Percentiles rank a stretch among this genome's conserved stretches.
These are phyloP conservation scores for Quercus gilva DNA, from an alignment of 306 rosid genomes.

Conservation along the genomic window DNA sequence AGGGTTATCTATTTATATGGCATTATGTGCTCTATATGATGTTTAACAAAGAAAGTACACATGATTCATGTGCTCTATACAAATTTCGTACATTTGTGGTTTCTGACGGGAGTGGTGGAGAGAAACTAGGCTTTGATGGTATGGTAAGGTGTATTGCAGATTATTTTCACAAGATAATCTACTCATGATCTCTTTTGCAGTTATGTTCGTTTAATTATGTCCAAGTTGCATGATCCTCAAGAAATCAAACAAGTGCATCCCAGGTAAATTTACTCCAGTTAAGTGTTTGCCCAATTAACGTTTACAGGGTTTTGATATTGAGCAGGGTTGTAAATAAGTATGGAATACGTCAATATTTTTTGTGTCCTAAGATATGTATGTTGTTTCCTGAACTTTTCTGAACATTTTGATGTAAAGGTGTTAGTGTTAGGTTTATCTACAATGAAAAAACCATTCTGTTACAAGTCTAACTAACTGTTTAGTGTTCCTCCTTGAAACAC, in stretches of 20 bases:
- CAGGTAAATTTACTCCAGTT: constrained; percentile 47
- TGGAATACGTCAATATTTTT: neutral
- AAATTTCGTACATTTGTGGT: neutral
- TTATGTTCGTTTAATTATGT: constrained; percentile 76
- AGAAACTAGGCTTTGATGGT: neutral
- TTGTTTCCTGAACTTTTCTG: neutral
- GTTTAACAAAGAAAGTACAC: neutral
- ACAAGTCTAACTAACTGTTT: neutral
- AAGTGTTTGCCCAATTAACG: constrained; percentile 16
- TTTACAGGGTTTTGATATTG: constrained; percentile 5
- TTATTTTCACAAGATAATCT: neutral
- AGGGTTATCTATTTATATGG: neutral
- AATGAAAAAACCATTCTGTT: neutral
- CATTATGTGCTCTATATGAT: neutral
- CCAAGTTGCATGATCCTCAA: constrained; percentile 58
- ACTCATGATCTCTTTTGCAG: constrained; percentile 42
- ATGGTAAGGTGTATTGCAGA: neutral
- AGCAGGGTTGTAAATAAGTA: neutral
- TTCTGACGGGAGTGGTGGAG: neutral
- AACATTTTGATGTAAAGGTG: neutral
- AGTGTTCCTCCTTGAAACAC: neutral
- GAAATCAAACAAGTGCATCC: constrained; percentile 69
- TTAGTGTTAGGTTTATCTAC: neutral
- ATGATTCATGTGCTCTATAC: neutral
- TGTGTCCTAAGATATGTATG: neutral